Evolutionary conservation across 2,329 filamentous ascomycete species (phyloP).

Genomic region (Stachybotrys chlorohalonatus): DNA sequence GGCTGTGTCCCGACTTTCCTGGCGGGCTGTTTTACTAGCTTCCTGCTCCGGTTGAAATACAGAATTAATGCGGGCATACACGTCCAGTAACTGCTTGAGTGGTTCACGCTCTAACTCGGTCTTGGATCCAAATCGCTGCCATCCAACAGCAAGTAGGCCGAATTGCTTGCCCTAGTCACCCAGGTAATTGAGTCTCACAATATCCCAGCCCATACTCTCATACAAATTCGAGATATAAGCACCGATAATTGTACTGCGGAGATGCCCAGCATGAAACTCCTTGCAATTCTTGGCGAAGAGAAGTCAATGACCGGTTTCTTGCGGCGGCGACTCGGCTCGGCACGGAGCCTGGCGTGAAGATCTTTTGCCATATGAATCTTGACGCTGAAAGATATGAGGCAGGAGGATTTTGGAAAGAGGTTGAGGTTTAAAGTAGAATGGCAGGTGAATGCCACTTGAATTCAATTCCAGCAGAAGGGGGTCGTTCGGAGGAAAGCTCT

Average conservation of each 20-base stretch:
- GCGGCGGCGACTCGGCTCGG: conserved; percentile 9
- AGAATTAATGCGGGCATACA: conserved; percentile 61
- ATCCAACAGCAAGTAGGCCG: conserved; percentile 58
- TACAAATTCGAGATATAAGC: conserved; percentile 53
- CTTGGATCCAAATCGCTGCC: conserved; percentile 57
- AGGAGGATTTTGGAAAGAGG: conserved; percentile 48
- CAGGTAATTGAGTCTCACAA: conserved; percentile 64
- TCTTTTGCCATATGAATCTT: conserved; percentile 50
- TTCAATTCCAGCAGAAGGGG: conserved; percentile 43
- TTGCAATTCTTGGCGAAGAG: conserved; percentile 71
- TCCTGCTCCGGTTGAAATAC: conserved; percentile 54
- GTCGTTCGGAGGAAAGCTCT: background rate
- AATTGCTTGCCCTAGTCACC: conserved; percentile 75
- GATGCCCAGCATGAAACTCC: conserved; percentile 66
- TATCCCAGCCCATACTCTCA: conserved; percentile 59
- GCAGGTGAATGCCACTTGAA: conserved; percentile 48
- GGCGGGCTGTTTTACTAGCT: conserved; percentile 40
- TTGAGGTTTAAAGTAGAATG: conserved; percentile 56
- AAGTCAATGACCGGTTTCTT: conserved; percentile 56
- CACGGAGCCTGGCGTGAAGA: conserved; percentile 43
- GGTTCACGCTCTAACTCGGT: conserved; percentile 55
- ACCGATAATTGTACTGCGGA: conserved; percentile 63
- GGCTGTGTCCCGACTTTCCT: conserved; percentile 32
- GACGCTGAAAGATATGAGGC: conserved; percentile 48
- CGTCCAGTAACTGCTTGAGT: conserved; percentile 62